Percentiles rank a stretch among this genome's conserved stretches.
These are phyloP conservation scores for Themeda triandra DNA, from an alignment of 176 grass and related monocot genomes.

Conservation along the genomic window DNA sequence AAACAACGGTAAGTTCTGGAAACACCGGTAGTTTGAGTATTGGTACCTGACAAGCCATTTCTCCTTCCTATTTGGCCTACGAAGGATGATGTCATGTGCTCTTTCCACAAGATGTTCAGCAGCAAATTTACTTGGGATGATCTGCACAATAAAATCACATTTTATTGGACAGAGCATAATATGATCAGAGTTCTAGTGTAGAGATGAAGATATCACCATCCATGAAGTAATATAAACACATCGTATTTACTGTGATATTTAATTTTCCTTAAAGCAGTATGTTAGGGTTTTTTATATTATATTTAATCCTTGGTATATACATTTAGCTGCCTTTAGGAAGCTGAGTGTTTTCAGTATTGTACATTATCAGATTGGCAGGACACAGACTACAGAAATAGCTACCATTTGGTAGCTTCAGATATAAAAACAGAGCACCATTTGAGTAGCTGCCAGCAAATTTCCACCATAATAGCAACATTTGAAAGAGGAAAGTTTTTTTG, in stretches of 20 bases:
- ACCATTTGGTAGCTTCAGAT: not conserved
- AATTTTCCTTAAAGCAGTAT: not conserved
- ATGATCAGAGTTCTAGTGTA: not conserved
- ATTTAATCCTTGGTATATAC: not conserved
- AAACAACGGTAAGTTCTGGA: not conserved
- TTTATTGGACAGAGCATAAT: not conserved
- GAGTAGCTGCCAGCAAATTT: not conserved
- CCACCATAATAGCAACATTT: not conserved
- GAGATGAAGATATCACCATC: not conserved
- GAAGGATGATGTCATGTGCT: not conserved
- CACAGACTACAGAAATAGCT: too few species aligned
- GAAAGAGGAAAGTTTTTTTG: not conserved
- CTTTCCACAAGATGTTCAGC: slow-evolving; percentile 9
- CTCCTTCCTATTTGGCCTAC: not conserved
- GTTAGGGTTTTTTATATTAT: not conserved
- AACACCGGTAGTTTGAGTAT: not conserved
- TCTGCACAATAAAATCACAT: slow-evolving; percentile 18
- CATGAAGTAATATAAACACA: not conserved
- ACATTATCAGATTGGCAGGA: not conserved
- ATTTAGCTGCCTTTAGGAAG: not conserved
- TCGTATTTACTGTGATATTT: not conserved
- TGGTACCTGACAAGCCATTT: slow-evolving; percentile 18
- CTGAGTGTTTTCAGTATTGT: not conserved
- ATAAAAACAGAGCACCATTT: not conserved
- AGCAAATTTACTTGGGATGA: slow-evolving; percentile 29